Conservation (phyloP, 306 rosid species). For the Vigna nakashimae region DNA sequence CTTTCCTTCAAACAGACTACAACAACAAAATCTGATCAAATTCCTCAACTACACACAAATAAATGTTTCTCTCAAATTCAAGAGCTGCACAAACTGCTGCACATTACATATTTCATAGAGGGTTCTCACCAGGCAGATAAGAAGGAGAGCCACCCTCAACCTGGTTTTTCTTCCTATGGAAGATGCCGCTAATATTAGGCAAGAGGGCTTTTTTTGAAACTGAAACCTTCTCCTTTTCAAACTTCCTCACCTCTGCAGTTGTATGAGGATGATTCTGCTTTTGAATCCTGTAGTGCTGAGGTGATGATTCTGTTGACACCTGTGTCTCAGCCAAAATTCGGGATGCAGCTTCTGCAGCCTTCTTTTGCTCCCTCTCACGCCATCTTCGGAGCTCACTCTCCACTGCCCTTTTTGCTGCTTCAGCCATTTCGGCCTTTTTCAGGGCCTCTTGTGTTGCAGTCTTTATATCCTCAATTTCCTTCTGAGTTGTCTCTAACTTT, state of each 20-base stretch:
- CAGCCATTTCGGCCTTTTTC: constrained; percentile 93
- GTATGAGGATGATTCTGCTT: constrained; percentile 61
- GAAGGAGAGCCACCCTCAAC: constrained; percentile 91
- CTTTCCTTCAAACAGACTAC: constrained; percentile 48
- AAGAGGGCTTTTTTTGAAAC: constrained; percentile 76
- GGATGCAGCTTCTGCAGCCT: constrained; percentile 88
- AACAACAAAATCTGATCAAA: constrained; percentile 42
- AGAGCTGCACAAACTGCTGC: constrained; percentile 48
- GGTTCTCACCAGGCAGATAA: constrained; percentile 85
- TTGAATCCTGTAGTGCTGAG: constrained; percentile 68
- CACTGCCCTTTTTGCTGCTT: constrained; percentile 92
- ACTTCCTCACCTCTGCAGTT: constrained; percentile 54
- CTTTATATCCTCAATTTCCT: constrained; percentile 85
- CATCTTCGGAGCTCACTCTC: constrained; percentile 90
- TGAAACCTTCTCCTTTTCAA: constrained; percentile 70
- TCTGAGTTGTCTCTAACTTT: constrained; percentile 70
- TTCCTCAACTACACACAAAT: constrained; percentile 65
- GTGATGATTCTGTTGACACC: constrained; percentile 66
- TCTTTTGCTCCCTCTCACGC: constrained; percentile 94
- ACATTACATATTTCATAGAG: constrained; percentile 57
- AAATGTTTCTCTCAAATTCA: constrained; percentile 57
- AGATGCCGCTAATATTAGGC: constrained; percentile 79
- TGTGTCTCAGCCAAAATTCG: constrained; percentile 81
- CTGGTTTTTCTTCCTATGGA: constrained; percentile 81
- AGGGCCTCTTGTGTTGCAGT: constrained; percentile 71